phyloP scores from a whole-genome alignment of 2,329 filamentous ascomycete genomes.

The Curvularia sp. region DNA sequence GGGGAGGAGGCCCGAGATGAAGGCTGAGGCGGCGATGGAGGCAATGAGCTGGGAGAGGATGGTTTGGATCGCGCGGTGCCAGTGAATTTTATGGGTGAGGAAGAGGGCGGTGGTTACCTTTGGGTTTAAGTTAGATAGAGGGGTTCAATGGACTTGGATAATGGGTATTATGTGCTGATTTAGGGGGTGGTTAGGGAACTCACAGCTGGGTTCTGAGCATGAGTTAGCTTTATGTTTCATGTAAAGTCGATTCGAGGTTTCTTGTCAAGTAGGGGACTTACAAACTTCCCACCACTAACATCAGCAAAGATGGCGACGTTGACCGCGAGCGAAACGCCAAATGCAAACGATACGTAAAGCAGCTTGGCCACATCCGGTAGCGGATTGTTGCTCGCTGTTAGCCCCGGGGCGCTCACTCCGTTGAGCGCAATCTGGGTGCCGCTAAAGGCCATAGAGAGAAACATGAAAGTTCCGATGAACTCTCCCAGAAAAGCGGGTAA shows the following conservation, averaged over 20 bases:
- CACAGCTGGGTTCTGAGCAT: slow-evolving; percentile 25
- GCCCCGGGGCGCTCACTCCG: slow-evolving; percentile 38
- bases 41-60: slow-evolving; percentile 41
- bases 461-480: slow-evolving; percentile 56
- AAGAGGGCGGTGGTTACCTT: slow-evolving; percentile 38
- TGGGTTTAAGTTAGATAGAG: slow-evolving; percentile 9
- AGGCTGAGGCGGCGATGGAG: slow-evolving; percentile 39
- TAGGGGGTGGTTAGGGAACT: slow-evolving; percentile 16
- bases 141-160: background rate
- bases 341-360: slow-evolving; percentile 45
- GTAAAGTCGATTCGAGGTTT: background rate
- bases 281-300: slow-evolving; percentile 45
- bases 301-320: slow-evolving; percentile 49
- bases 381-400: slow-evolving; percentile 18
- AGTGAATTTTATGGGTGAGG: slow-evolving; percentile 31
- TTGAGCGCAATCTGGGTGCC: slow-evolving; percentile 59
- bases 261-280: slow-evolving; percentile 21
- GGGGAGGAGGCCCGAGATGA: slow-evolving; percentile 42
- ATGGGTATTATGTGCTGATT: no score
- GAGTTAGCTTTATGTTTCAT: background rate
- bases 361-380: slow-evolving; percentile 38
- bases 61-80: slow-evolving; percentile 33
- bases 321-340: slow-evolving; percentile 45
- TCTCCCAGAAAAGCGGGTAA: slow-evolving; percentile 49
- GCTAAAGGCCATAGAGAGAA: slow-evolving; percentile 48